phyloP scores from a whole-genome alignment of 129 eudicot species.

The Daucus carota region DNA sequence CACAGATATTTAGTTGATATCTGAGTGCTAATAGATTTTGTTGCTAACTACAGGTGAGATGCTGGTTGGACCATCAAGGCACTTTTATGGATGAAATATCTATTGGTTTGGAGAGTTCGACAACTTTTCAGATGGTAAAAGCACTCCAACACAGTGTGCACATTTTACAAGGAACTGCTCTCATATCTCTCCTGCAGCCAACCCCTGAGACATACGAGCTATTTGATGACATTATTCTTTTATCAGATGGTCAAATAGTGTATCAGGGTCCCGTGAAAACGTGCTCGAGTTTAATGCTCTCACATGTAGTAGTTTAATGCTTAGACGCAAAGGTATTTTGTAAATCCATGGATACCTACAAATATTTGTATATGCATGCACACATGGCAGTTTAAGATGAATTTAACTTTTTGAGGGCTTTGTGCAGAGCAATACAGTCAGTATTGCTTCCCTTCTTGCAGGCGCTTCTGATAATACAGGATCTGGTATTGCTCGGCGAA shows the following conservation, averaged over 20 bases:
- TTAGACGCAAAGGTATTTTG: not conserved
- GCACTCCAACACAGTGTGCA: too few relatives aligned
- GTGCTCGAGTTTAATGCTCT: slow-evolving; percentile 80
- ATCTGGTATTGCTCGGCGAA: slow-evolving; percentile 70
- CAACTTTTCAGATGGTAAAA: slow-evolving; percentile 74
- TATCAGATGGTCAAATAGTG: too few relatives aligned
- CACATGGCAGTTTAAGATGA: not conserved
- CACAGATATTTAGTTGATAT: not conserved
- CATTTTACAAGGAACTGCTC: too few relatives aligned
- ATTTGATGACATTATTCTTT: too few relatives aligned
- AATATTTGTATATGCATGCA: not conserved
- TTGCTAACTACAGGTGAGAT: slow-evolving; percentile 50
- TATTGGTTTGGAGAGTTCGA: slow-evolving; percentile 80
- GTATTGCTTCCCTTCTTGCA: slow-evolving; percentile 71
- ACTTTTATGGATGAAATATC: slow-evolving; percentile 77
- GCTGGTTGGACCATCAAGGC: slow-evolving; percentile 83
- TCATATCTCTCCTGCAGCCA: too few relatives aligned
- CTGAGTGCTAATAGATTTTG: not conserved
- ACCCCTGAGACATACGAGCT: too few relatives aligned
- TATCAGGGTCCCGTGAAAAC: slow-evolving; percentile 72
- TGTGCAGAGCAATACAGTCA: slow-evolving; percentile 58
- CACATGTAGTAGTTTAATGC: too few relatives aligned
- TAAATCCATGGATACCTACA: not conserved
- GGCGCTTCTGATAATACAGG: slow-evolving; percentile 86
- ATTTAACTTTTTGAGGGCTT: slow-evolving; percentile 4